Evolutionary conservation across 2,329 filamentous ascomycete genomes (phyloP).

Genomic region (Phyllosticta citribraziliensis): DNA sequence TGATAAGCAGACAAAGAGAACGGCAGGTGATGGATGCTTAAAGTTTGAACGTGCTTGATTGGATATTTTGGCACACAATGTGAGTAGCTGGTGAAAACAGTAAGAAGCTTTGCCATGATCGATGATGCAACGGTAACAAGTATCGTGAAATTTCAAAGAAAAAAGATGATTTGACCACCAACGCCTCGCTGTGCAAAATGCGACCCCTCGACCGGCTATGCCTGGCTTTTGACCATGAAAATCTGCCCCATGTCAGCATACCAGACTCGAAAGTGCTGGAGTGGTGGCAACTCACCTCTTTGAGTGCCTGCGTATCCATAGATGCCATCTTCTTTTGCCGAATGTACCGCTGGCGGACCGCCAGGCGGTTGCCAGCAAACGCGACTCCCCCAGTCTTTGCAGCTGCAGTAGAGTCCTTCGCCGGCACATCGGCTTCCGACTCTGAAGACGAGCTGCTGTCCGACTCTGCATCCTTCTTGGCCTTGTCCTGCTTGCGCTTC

Average conservation of each 20-base stretch:
- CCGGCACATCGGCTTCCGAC: slow-evolving; percentile 21
- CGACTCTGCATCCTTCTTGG: slow-evolving; percentile 21
- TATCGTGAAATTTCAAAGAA: not conserved
- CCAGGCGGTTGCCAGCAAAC: slow-evolving; percentile 51
- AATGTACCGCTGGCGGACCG: slow-evolving; percentile 72
- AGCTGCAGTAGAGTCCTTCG: slow-evolving; percentile 30
- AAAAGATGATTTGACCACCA: slow-evolving; percentile 2
- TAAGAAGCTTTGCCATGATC: too few relatives aligned
- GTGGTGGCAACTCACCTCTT: slow-evolving; percentile 53
- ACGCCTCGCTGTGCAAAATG: slow-evolving; percentile 8
- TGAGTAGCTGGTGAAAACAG: too few relatives aligned
- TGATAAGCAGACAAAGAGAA: too few relatives aligned
- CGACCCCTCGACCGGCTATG: slow-evolving; percentile 7
- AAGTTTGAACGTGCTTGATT: not conserved
- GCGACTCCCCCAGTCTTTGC: slow-evolving; percentile 36
- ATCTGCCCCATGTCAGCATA: slow-evolving; percentile 37
- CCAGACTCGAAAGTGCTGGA: slow-evolving; percentile 22
- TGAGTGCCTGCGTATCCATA: slow-evolving; percentile 70
- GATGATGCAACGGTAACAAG: not conserved
- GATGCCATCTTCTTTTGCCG: slow-evolving; percentile 78
- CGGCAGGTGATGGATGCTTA: too few relatives aligned
- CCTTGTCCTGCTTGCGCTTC: slow-evolving; percentile 30
- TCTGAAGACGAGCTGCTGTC: slow-evolving; percentile 15
- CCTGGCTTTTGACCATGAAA: slow-evolving; percentile 54
- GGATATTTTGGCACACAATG: too few relatives aligned